Percentiles rank a stretch among this genome's conserved stretches.
Conservation (phyloP, 768 basidiomycete genomes). For the Rhodotorula babjevae region DNA sequence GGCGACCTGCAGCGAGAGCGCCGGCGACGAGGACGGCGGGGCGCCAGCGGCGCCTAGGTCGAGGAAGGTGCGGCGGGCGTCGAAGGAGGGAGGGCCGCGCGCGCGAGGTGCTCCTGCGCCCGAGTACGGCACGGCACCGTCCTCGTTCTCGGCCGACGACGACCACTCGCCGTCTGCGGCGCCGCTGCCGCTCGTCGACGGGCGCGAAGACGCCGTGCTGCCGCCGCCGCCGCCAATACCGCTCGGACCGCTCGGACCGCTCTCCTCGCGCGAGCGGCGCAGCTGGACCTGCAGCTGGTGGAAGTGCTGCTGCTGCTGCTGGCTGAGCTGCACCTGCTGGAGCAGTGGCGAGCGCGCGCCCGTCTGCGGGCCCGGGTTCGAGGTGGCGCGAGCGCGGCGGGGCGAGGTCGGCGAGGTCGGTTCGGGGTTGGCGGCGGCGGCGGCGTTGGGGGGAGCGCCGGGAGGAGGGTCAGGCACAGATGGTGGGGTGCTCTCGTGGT, state of each 20-base stretch:
- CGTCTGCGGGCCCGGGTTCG: constrained; percentile 15
- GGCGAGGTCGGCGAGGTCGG: neutral
- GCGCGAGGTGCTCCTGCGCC: neutral
- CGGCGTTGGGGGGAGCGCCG: neutral
- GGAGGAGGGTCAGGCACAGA: neutral
- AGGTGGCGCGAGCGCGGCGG: constrained; percentile 8
- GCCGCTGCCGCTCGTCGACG: constrained; percentile 12
- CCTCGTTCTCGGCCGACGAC: constrained; percentile 4
- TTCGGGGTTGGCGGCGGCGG: neutral
- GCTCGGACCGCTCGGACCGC: neutral
- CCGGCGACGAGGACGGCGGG: neutral
- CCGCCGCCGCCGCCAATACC: too few relatives aligned
- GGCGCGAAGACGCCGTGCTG: constrained; percentile 8
- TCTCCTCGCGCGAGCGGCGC: neutral
- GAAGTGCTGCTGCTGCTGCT: constrained; percentile 3
- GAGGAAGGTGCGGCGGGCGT: neutral
- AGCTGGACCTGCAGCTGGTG: neutral
- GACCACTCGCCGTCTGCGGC: constrained; percentile 14
- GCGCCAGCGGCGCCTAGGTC: neutral
- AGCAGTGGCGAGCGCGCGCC: constrained; percentile 18
- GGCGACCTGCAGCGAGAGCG: too few relatives aligned
- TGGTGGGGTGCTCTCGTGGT: neutral
- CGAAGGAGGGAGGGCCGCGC: neutral
- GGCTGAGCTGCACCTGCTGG: constrained; percentile 20
- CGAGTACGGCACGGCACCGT: neutral